Evolutionary conservation across 352 stramenopile species (phyloP), one percentile per base, ranked within the genome.

Genomic region (Phytophthora pini): DNA sequence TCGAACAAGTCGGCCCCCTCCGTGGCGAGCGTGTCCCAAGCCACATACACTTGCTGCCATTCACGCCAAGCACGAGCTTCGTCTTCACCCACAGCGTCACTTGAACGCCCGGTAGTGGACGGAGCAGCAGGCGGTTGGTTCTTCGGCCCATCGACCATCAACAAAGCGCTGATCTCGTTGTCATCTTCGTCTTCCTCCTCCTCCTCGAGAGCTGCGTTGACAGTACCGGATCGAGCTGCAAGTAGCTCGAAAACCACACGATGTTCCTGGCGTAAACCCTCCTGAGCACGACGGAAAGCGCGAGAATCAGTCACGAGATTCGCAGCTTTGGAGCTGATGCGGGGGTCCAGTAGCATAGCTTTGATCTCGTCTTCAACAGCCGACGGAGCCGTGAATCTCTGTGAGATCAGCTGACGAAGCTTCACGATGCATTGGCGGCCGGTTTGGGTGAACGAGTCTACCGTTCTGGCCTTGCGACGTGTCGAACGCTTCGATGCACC

Each of bases 321-420:
- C 2, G 20, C 57, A 36, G 47, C 68, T 51, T 80, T 80, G 10
- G 60, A 69, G 27, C 67, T 80, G 26, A 80, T 77, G 24, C 72
- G 72, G 32, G 72, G 68, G 40, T 80, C 72, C 52, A 80, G 43
- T 24, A 80, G 50, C 72, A 80, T 80, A 10, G 72, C 68, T 56
- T 80, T 80, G 26, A 80, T 68, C 47, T 80, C 72, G 50, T 70
- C 39, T 22, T 67, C 51, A 26, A 53, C 22, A 26, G 38, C 50
- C 6, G 44, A 47, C 20, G 61, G 38, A 9, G 48, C 50, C 5
- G 56, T 8, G 29, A 80, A 77, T 2, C 44, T 50, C 22, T 65
- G 40, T 5, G 48, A 20, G 22, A 70, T 67, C 8, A 72, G 31
- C 22, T 68, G 45, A 17, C 65, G 60, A 27, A 77, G 54, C 12